phyloP scores from a whole-genome alignment of 768 basidiomycete genomes.

The Gelatoporia subvermispora region DNA sequence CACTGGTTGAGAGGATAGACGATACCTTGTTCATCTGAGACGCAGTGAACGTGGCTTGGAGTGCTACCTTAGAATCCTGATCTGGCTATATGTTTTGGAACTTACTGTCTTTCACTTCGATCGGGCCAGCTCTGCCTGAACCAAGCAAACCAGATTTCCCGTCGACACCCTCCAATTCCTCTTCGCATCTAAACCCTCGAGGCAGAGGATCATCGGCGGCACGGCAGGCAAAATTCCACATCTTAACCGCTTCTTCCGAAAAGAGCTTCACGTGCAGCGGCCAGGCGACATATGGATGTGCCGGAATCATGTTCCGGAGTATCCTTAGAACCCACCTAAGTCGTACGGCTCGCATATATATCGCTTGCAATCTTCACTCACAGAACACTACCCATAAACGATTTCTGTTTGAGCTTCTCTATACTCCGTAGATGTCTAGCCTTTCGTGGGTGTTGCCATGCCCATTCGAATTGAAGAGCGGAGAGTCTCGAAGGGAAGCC shows the following conservation, averaged over 20 bases:
- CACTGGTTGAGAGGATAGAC: slow-evolving; percentile 33
- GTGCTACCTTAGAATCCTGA: neutral
- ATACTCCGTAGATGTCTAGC: slow-evolving; percentile 52
- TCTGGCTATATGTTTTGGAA: neutral
- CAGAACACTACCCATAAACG: slow-evolving; percentile 26
- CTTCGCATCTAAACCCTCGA: slow-evolving; percentile 41
- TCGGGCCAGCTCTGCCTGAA: slow-evolving; percentile 50
- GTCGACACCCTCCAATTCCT: slow-evolving; percentile 68
- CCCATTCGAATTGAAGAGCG: slow-evolving; percentile 80
- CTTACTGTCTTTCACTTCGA: slow-evolving; percentile 55
- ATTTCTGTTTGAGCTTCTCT: no score
- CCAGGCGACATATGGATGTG: slow-evolving; percentile 66
- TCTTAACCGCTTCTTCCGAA: slow-evolving; percentile 51
- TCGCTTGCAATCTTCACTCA: slow-evolving; percentile 23
- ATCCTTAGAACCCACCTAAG: slow-evolving; percentile 36
- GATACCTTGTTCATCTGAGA: slow-evolving; percentile 45
- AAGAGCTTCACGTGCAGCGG: slow-evolving; percentile 76
- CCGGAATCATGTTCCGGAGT: slow-evolving; percentile 56
- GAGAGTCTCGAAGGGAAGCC: slow-evolving; percentile 78
- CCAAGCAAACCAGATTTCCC: slow-evolving; percentile 53
- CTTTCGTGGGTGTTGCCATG: slow-evolving; percentile 75
- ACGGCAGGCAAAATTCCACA: slow-evolving; percentile 39
- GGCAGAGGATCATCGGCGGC: slow-evolving; percentile 35
- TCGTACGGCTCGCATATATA: neutral
- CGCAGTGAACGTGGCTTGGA: slow-evolving; percentile 43